Conservation (phyloP, 495 filamentous ascomycete genomes). For the Chlorociboria aeruginascens region DNA sequence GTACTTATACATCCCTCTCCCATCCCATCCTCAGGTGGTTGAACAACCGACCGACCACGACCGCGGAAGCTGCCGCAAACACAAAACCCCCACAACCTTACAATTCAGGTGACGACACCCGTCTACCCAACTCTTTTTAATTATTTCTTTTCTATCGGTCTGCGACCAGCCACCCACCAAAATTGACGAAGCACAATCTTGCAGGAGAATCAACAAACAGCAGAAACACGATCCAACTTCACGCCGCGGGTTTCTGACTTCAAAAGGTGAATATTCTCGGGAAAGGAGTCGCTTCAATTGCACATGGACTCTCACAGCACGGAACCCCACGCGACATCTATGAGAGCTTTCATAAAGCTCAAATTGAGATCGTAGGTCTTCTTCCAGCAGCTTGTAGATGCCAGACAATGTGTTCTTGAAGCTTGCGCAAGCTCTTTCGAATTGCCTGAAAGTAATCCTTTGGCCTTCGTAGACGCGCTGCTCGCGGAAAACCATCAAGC, state of each 20-base stretch:
- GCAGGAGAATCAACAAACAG: not conserved
- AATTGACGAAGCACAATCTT: not conserved
- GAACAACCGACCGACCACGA: no score
- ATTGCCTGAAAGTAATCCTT: not conserved
- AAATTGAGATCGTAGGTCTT: slow-evolving; percentile 21
- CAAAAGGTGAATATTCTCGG: slow-evolving; percentile 16
- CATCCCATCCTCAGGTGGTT: no score
- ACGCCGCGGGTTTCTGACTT: not conserved
- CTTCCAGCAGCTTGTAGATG: slow-evolving; percentile 16
- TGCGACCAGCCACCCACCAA: not conserved
- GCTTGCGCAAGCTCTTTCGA: slow-evolving; percentile 14
- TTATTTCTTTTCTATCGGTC: not conserved
- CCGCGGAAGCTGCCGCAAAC: no score
- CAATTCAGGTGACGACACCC: not conserved
- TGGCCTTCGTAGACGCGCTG: slow-evolving; percentile 6
- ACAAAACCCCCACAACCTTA: no score
- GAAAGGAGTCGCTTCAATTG: slow-evolving; percentile 5
- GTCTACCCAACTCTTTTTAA: not conserved
- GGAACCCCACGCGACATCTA: slow-evolving; percentile 19
- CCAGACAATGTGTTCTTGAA: slow-evolving; percentile 4
- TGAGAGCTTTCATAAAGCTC: slow-evolving; percentile 16
- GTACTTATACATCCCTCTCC: no score
- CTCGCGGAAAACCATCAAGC: not conserved
- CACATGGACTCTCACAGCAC: slow-evolving; percentile 9
- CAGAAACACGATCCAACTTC: not conserved